phyloP scores from a whole-genome alignment of 257 asterid genomes.

The Capsicum baccatum region DNA sequence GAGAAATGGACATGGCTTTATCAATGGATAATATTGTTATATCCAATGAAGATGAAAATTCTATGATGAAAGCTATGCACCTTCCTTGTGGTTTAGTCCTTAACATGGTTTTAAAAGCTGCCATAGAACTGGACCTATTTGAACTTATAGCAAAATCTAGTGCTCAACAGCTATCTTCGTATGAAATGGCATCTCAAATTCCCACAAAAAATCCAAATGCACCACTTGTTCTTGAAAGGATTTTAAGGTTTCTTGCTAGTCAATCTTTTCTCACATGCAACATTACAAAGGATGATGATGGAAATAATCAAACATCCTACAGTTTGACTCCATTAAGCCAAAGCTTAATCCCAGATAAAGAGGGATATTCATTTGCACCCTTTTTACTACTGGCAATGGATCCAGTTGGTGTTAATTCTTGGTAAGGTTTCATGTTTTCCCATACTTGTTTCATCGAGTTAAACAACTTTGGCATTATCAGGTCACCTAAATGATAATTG shows the following conservation, averaged over 20 bases:
- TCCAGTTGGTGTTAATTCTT: background rate
- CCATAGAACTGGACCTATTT: constrained; percentile 32
- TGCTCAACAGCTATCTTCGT: background rate
- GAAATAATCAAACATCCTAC: background rate
- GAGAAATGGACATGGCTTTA: background rate
- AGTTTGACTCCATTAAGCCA: constrained; percentile 6
- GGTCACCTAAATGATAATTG: background rate
- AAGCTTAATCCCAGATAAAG: background rate
- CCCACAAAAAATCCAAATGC: background rate
- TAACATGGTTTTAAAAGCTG: constrained; percentile 26
- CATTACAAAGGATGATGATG: background rate
- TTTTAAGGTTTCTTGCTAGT: constrained; percentile 30
- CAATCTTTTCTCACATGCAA: constrained; percentile 28
- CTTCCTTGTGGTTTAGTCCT: background rate
- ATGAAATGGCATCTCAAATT: constrained; percentile 23
- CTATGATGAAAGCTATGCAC: constrained; percentile 23
- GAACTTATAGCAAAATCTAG: constrained; percentile 34
- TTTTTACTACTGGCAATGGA: background rate
- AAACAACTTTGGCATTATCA: background rate
- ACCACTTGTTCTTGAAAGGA: constrained; percentile 25
- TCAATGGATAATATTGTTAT: background rate
- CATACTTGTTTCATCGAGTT: background rate
- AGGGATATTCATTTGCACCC: background rate
- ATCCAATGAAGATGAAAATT: constrained; percentile 23
- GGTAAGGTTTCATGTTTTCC: background rate